A percentile compares a stretch with the other conserved stretches of the same genome.
Conservation (phyloP, 257 asterid species). For the Rehmannia glutinosa region DNA sequence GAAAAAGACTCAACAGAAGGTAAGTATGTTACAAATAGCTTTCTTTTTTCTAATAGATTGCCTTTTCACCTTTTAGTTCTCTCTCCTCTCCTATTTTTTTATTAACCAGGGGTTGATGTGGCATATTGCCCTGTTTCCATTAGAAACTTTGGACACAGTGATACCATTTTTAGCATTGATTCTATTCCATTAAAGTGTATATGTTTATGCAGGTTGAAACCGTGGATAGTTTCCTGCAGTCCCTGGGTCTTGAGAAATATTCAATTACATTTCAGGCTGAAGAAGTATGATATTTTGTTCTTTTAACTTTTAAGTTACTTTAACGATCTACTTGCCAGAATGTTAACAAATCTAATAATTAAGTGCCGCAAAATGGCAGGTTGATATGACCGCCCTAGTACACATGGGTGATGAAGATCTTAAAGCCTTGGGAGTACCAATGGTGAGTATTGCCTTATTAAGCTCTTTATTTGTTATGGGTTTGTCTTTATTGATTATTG, state of each 20-base stretch:
- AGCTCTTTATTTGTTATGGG: background rate
- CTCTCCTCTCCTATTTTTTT: background rate
- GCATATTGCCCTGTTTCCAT: background rate
- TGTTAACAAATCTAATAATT: constrained; percentile 9
- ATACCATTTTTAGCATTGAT: background rate
- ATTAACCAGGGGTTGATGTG: too few species aligned
- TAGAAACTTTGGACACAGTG: background rate
- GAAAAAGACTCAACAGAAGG: constrained; percentile 54
- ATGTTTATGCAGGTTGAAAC: constrained; percentile 61
- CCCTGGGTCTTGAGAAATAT: constrained; percentile 81
- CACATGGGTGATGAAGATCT: constrained; percentile 93
- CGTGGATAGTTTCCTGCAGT: constrained; percentile 59
- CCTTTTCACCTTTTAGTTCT: background rate
- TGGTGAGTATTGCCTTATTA: constrained; percentile 38
- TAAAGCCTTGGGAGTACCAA: constrained; percentile 83
- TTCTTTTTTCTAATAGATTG: background rate
- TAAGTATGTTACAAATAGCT: constrained; percentile 11
- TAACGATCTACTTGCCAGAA: constrained; percentile 7
- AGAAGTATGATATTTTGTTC: constrained; percentile 42
- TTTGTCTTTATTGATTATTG: background rate
- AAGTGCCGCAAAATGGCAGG: constrained; percentile 38
- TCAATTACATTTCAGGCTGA: constrained; percentile 84
- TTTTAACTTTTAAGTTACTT: constrained; percentile 16
- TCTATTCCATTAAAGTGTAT: constrained; percentile 10
- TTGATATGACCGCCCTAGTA: constrained; percentile 75